Base-by-base conservation (phyloP, 495 filamentous ascomycete species). In the Penicillium canescens region DNA sequence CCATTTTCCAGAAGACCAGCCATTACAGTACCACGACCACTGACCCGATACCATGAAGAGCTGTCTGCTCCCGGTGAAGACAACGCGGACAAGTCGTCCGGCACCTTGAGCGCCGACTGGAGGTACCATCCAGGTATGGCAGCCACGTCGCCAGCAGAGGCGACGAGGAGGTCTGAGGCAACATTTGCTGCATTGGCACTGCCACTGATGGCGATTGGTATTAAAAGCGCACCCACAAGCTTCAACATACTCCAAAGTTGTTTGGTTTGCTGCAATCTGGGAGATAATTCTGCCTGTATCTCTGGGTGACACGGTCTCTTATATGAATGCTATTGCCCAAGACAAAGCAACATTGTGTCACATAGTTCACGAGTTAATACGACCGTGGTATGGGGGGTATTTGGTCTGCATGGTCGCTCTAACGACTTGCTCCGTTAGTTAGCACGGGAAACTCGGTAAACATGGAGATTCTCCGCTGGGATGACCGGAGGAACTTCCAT, bases 81-180 rank as follows among this genome's bases (percentile, higher is more conserved):
- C 16, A 86, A 63, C 0, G 41, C 46, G 1, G 59, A 39, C 11
- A 81, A 57, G 45, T 81, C 64, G 13, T 57, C 64, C 2, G 66
- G 58, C 1, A 65, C 65, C 42, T 57, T 56, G 1, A 74, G 69
- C 4, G 73, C 60, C 1, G 81, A 83, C 54, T 82, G 76, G 18
- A 87, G 59, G 48, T 80, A 67, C 85, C 85, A 86, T 43, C 69
- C 68, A 16, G 80, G 78, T 24, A 87, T 76, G 12, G 69, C 57
- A 1, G 71, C 67, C 4, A 52, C 55, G n/a, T 81, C 67, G 11
- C 63, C 63, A 2, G 60, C 48, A 3, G 42, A 26, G 7, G 63
- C 57, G 13, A 66, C 57, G 16, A 63, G 57, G 8, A 51, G 35
- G 9, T 49, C 23, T 20, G 47, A 23, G 8, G 10, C 20, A 10